A percentile compares a stretch with the other conserved stretches of the same genome.
These are phyloP conservation scores for Angomonas ambiguus DNA, from an alignment of 208 protist species.

Conservation along the genomic window DNA sequence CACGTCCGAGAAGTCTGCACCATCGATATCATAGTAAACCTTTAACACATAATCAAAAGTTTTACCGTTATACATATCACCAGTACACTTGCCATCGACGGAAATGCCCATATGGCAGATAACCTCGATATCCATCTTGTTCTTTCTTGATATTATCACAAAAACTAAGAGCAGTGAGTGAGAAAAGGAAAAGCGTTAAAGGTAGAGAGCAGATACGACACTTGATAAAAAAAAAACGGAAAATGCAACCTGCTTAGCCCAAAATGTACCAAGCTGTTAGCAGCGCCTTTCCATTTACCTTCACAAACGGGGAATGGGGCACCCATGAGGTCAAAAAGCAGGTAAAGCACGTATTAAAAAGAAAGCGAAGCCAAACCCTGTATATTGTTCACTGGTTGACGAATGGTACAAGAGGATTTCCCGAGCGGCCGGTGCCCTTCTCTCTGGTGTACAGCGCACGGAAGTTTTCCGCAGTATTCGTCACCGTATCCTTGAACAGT, in stretches of 20 bases:
- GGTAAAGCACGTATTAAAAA: neutral
- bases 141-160: too few relatives aligned
- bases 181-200: too few relatives aligned
- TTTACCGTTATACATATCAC: neutral
- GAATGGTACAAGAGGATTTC: conserved; percentile 64
- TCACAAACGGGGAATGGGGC: neutral
- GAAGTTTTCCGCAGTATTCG: conserved; percentile 96
- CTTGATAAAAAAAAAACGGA: too few relatives aligned
- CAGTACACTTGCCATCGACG: neutral
- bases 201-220: too few relatives aligned
- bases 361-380: neutral
- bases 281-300: neutral
- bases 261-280: neutral
- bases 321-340: neutral
- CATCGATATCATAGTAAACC: neutral
- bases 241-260: too few relatives aligned
- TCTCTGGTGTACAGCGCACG: conserved; percentile 91
- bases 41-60: neutral
- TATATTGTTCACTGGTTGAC: conserved; percentile 23
- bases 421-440: conserved; percentile 72
- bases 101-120: neutral
- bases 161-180: too few relatives aligned
- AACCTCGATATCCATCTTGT: too few relatives aligned
- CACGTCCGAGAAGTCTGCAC: neutral
- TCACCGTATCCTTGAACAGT: conserved; percentile 87